phyloP scores from a whole-genome alignment of 192 early-diverging fungal genomes.

The Cetraspora pellucida region DNA sequence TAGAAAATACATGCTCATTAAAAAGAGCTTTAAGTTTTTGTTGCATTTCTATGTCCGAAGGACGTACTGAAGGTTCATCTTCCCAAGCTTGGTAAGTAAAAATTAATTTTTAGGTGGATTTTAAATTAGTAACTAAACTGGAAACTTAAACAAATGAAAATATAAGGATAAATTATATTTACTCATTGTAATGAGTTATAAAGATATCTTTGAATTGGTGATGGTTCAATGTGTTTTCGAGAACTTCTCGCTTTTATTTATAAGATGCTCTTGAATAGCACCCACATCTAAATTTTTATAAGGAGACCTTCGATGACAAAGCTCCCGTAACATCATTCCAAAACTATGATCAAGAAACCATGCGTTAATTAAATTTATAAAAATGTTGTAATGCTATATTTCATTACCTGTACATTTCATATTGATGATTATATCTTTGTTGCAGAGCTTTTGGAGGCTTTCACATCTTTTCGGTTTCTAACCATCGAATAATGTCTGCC shows the following conservation, averaged over 20 bases:
- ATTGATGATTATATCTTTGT: slow-evolving; percentile 7
- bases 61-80: not conserved
- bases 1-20: not conserved
- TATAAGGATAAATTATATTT: not conserved
- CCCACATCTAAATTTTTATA: not conserved
- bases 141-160: too few species aligned
- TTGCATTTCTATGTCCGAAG: not conserved
- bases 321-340: slow-evolving; percentile 24
- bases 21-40: not conserved
- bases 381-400: too few species aligned
- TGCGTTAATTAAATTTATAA: not conserved
- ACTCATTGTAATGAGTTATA: slow-evolving; percentile 3
- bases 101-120: not conserved
- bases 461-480: slow-evolving; percentile 13
- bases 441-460: not conserved
- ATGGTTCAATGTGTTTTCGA: not conserved
- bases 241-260: not conserved
- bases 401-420: slow-evolving; percentile 13
- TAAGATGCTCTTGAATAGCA: not conserved
- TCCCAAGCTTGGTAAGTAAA: slow-evolving; percentile 13
- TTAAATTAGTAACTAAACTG: too few species aligned
- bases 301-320: slow-evolving; percentile 2
- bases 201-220: not conserved
- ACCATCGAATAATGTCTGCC: slow-evolving; percentile 1
- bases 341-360: not conserved